Base-by-base conservation (phyloP, 2,329 filamentous ascomycete genomes). In the Elsinoe batatas region DNA sequence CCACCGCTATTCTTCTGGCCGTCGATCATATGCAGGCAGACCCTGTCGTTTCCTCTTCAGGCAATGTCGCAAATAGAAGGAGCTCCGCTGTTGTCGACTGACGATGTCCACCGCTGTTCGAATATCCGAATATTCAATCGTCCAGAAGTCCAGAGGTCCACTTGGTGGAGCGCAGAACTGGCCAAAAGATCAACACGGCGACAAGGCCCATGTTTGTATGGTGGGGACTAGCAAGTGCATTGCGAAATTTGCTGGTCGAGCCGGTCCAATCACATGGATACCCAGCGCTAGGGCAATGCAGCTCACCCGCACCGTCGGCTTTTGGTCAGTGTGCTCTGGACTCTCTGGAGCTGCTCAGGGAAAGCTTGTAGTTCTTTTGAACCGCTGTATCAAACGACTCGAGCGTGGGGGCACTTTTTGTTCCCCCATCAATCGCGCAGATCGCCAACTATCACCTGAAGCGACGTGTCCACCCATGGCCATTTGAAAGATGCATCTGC, bases 191-290 rank as follows among this genome's bases (percentile, higher is more conserved):
- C 47, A 51, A 51, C 47, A 51, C 47, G 32, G 47, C 47, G 47
- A 51, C 15, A 15, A 15, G n/a, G 32, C 13, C 32, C 13, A 35
- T 51, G 47, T 51, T 51, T 51, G 47, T 51, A 51, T 51, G 47
- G 47, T 51, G 47, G 47, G 47, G 35, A 26, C 47, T 51, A 51
- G 47, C 47, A 51, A 20, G 22, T 17, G n/a, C 17, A 30, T 15
- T 38, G 35, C 47, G 47, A 51, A 51, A 51, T 51, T 51, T 51
- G 47, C 47, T 36, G 47, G 32, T 38, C 26, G 32, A 38, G 18
- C 47, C 15, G 47, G 33, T 26, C 47, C 47, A 51, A 51, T 51
- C 47, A 51, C 18, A 26, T 38, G 47, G 20, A 15, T 18, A 18
- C 13, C 11, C 33, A 36, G 18, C 35, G 47, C 47, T 38, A 36